phyloP scores from a whole-genome alignment of 495 filamentous ascomycete genomes.

The Xylaria cubensis region DNA sequence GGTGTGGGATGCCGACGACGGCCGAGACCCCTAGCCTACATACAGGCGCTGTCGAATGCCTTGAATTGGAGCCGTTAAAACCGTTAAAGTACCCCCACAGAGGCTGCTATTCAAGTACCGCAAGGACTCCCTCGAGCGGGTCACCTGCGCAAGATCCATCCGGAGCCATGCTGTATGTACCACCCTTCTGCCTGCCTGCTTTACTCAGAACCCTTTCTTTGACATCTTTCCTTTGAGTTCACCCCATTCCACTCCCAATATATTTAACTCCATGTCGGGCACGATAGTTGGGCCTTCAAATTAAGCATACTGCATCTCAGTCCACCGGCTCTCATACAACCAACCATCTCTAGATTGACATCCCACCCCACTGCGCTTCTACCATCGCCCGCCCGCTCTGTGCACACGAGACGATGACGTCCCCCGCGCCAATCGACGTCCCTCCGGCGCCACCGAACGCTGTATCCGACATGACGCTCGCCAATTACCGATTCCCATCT shows the following conservation, averaged over 20 bases:
- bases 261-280: not conserved
- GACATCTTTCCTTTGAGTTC: not conserved
- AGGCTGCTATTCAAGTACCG: not conserved
- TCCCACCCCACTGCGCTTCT: not conserved
- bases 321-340: not conserved
- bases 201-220: slow-evolving; percentile 6
- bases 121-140: not conserved
- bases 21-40: slow-evolving; percentile 4
- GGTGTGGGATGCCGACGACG: slow-evolving; percentile 20
- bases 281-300: not conserved
- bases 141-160: not conserved
- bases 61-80: not conserved
- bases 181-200: not conserved
- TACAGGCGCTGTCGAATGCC: not conserved
- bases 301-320: not conserved
- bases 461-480: slow-evolving; percentile 41
- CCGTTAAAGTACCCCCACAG: not conserved
- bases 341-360: not conserved
- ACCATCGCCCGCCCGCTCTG: not conserved
- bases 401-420: slow-evolving; percentile 25
- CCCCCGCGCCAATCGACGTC: slow-evolving; percentile 17
- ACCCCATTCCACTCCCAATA: not conserved
- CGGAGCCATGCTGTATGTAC: not conserved
- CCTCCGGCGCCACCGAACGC: slow-evolving; percentile 28
- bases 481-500: slow-evolving; percentile 75